Percentiles rank a stretch among this genome's conserved stretches.
Conservation (phyloP, 805 yeast species). For the Suhomyces sp. region DNA sequence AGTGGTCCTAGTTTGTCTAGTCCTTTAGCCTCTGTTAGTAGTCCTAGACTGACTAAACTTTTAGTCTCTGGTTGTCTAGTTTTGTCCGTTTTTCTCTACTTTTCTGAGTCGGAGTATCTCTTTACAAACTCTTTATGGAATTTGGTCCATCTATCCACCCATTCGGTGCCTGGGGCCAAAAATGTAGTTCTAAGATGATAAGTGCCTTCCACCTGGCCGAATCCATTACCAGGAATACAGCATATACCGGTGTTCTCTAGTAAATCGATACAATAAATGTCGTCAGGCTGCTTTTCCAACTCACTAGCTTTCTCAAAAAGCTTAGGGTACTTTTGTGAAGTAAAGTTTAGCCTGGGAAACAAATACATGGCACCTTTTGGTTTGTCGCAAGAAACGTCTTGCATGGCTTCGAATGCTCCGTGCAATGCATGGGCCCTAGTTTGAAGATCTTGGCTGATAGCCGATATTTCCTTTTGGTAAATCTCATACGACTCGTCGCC, state of each 20-base stretch:
- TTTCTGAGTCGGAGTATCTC: slow-evolving; percentile 36
- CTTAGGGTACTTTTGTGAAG: slow-evolving; percentile 42
- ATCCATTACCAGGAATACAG: slow-evolving; percentile 96
- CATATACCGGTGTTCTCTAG: slow-evolving; percentile 91
- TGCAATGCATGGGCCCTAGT: slow-evolving; percentile 63
- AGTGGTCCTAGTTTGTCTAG: too few species aligned
- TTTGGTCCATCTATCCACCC: slow-evolving; percentile 73
- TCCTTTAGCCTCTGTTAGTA: too few species aligned
- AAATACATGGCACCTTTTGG: slow-evolving; percentile 99
- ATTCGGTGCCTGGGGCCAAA: slow-evolving; percentile 90
- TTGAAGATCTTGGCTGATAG: slow-evolving; percentile 61
- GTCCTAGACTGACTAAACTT: too few species aligned
- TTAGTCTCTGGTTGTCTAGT: not conserved
- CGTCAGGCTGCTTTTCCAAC: slow-evolving; percentile 67
- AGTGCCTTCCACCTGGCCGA: slow-evolving; percentile 88
- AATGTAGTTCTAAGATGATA: slow-evolving; percentile 95
- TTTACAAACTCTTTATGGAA: slow-evolving; percentile 76
- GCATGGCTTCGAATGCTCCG: slow-evolving; percentile 70
- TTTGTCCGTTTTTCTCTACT: not conserved
- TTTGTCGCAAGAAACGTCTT: slow-evolving; percentile 78
- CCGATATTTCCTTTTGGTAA: slow-evolving; percentile 59
- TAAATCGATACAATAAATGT: slow-evolving; percentile 80
- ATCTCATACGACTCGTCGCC: slow-evolving; percentile 74
- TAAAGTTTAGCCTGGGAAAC: slow-evolving; percentile 75
- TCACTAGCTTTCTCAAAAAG: slow-evolving; percentile 62